A percentile compares a stretch with the other conserved stretches of the same genome.
Conservation (phyloP, 2,329 filamentous ascomycete species). For the Hypoxylon sp. region DNA sequence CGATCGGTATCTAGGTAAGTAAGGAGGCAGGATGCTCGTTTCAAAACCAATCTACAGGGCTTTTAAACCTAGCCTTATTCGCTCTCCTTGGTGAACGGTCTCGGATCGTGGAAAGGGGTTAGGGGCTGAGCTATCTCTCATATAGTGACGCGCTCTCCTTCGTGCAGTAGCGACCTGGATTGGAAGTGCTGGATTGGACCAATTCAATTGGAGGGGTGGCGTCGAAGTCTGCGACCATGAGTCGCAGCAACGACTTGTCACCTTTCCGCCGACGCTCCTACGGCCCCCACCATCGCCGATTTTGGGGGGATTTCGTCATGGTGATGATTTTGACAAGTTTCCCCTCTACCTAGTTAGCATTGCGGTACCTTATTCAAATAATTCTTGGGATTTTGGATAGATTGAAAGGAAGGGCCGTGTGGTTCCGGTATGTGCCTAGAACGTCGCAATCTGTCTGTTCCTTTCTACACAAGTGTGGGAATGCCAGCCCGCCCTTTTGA, state of each 20-base stretch:
- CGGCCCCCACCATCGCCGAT: constrained; percentile 36
- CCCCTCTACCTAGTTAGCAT: constrained; percentile 17
- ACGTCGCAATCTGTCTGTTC: constrained; percentile 14
- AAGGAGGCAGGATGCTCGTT: constrained; percentile 20
- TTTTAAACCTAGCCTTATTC: constrained; percentile 11
- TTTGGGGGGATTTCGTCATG: constrained; percentile 38
- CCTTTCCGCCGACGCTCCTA: constrained; percentile 29
- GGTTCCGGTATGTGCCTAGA: constrained; percentile 28
- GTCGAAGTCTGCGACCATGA: constrained; percentile 30
- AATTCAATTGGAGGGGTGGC: constrained; percentile 21
- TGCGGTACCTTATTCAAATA: constrained; percentile 13
- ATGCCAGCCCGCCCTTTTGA: constrained; percentile 28
- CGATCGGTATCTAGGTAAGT: constrained; percentile 6
- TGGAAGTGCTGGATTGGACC: constrained; percentile 20
- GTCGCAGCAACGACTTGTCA: constrained; percentile 27
- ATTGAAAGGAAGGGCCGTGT: constrained; percentile 26
- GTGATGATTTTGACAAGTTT: constrained; percentile 1
- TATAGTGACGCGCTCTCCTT: constrained; percentile 9
- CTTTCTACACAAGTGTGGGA: constrained; percentile 26
- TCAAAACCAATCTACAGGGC: constrained; percentile 17
- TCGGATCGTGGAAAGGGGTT: constrained; percentile 15
- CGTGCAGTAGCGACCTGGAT: constrained; percentile 8
- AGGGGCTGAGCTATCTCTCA: constrained; percentile 5
- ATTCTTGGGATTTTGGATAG: constrained; percentile 23
- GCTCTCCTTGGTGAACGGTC: constrained; percentile 3